Evolutionary conservation across 164 flowering plant genomes (phyloP).

Genomic region (Sedum album): DNA sequence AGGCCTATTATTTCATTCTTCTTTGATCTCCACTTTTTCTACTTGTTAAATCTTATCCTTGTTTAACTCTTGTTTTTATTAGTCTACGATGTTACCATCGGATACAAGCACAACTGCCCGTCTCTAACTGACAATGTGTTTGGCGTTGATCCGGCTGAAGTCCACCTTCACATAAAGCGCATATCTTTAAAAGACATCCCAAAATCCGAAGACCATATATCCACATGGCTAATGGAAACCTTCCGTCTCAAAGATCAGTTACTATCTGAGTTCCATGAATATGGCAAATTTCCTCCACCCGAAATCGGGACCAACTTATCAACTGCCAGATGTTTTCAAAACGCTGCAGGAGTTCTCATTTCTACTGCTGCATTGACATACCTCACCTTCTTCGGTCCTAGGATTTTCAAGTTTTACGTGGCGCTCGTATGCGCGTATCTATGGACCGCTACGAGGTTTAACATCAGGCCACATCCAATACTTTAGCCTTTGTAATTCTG

Average conservation of each 20-base stretch:
- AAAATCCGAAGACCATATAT: constrained; percentile 36
- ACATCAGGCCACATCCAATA: constrained; percentile 22
- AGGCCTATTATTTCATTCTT: background rate
- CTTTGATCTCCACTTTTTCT: background rate
- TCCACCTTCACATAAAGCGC: constrained; percentile 69
- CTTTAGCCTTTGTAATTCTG: background rate
- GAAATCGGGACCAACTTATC: constrained; percentile 57
- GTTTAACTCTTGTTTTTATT: constrained; percentile 17
- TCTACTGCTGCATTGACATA: constrained; percentile 32
- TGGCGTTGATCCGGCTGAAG: constrained; percentile 82
- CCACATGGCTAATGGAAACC: constrained; percentile 45
- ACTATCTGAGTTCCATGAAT: constrained; percentile 48
- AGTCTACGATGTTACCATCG: constrained; percentile 90
- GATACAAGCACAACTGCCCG: constrained; percentile 46
- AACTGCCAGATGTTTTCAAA: constrained; percentile 38
- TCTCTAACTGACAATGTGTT: constrained; percentile 56
- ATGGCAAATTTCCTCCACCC: constrained; percentile 57
- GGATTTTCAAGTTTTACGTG: constrained; percentile 67
- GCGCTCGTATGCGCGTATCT: constrained; percentile 50
- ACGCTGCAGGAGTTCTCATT: constrained; percentile 30
- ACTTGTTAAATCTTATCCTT: no score
- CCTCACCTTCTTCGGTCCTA: constrained; percentile 46
- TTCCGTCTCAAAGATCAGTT: constrained; percentile 55
- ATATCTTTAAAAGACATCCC: constrained; percentile 48
- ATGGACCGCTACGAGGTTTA: constrained; percentile 43